Percentiles rank a stretch among this genome's conserved stretches.
Conservation (phyloP, 73 alveolate species). For the Tetrahymena elliotti region DNA sequence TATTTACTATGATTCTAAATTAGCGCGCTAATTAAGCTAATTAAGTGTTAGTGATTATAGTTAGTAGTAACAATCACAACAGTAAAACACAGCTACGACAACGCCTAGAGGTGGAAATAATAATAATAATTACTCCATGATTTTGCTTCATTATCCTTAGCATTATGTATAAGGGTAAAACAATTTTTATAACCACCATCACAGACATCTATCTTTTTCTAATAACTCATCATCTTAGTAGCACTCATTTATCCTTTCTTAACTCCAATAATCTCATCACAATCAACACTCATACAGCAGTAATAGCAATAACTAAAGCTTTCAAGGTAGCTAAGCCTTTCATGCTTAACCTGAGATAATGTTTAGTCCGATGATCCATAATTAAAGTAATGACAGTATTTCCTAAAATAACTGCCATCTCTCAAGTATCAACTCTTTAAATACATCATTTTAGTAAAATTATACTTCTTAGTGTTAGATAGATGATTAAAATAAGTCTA, state of each 20-base stretch:
- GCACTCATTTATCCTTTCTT: not conserved
- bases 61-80: not conserved
- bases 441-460: not conserved
- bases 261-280: not conserved
- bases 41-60: not conserved
- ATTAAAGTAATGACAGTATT: not conserved
- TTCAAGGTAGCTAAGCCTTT: not conserved
- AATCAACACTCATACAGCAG: not conserved
- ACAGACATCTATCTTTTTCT: not conserved
- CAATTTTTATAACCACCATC: not conserved
- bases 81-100: not conserved
- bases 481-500: not conserved
- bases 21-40: not conserved
- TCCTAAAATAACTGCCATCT: not conserved
- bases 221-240: not conserved
- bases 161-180: not conserved
- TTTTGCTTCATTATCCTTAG: not conserved
- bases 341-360: not conserved
- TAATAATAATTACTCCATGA: not conserved
- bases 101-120: not conserved
- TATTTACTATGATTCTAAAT: not conserved
- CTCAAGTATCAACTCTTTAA: not conserved
- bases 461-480: not conserved
- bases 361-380: not conserved
- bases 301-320: not conserved